Base-by-base conservation (phyloP, 768 basidiomycete genomes). In the Albatrellus ellisii region DNA sequence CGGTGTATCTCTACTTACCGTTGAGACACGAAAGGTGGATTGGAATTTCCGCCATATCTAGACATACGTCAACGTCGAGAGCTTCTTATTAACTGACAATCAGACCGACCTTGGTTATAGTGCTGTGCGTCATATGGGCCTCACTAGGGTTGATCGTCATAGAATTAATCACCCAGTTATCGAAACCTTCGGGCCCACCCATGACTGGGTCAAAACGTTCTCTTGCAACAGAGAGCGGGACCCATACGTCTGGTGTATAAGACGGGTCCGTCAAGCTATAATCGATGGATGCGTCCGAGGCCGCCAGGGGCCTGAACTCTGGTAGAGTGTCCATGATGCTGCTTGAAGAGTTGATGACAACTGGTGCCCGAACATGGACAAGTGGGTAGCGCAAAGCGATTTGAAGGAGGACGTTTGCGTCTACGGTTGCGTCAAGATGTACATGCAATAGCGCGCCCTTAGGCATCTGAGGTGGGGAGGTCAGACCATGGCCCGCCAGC, bases 11-110 rank as follows among this genome's bases (percentile, higher is more conserved):
- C 17, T 6, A 59, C 65, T 41, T 54, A 79, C 79, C 12, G 54
- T 48, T 17, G 72, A 65, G 0, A 73, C 66, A 0, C 37, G 22
- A 49, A 77, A 77, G 0, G 70, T 76, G 52, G 63, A 73, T 12
- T 52, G 49, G 52, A 88, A 87, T 47, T 83, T 83, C 33, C 72
- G 56, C 84, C 84, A 87, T 36, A 87, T 86, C 82, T 85, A 44
- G 26, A 11, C 26, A 7, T 3, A 24, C 18, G 15, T 36, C 32
- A 37, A 14, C 25, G 35, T 26, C 15, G 20, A 5, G 29, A 11
- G 37, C 31, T 11, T 4, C 18, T 26, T 5, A 9, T 17, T 17
- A 27, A 51, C 8, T 41, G 12, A 18, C 7, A n/a, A 22, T 14
- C 15, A 17, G 24, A 15, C 37, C 2, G 20, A 75, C 83, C 69